Percentiles rank a stretch among this genome's conserved stretches.
Conservation (phyloP, 202 grass and related monocot genomes). For the Carex sylvatica region DNA sequence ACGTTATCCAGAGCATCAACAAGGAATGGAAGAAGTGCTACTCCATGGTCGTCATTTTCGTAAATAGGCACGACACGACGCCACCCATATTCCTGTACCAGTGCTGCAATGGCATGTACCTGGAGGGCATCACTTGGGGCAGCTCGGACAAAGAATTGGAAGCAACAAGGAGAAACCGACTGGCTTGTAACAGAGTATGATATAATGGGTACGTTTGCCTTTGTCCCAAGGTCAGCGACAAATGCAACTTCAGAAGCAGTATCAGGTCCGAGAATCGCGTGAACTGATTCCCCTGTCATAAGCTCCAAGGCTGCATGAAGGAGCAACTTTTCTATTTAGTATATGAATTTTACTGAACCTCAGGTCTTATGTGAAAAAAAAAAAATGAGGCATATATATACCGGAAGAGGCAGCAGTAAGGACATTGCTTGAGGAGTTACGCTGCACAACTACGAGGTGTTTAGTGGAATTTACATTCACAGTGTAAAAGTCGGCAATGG, state of each 20-base stretch:
- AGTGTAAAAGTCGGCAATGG: constrained; percentile 28
- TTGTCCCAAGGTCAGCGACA: constrained; percentile 35
- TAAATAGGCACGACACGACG: constrained; percentile 36
- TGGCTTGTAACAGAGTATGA: constrained; percentile 47
- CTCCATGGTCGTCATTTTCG: constrained; percentile 38
- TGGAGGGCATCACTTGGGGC: constrained; percentile 35
- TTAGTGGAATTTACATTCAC: neutral
- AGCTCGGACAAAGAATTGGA: constrained; percentile 49
- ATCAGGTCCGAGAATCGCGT: constrained; percentile 44
- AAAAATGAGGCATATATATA: neutral
- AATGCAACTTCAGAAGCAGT: constrained; percentile 42
- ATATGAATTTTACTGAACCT: neutral
- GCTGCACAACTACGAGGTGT: neutral
- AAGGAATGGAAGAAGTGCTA: constrained; percentile 38
- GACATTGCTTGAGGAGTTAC: constrained; percentile 8
- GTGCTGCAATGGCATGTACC: constrained; percentile 38
- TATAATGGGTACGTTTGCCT: constrained; percentile 38
- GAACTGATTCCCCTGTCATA: constrained; percentile 33
- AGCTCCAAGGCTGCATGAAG: constrained; percentile 37
- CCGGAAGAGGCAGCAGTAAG: constrained; percentile 23
- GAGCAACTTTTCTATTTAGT: neutral
- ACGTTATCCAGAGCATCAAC: constrained; percentile 34
- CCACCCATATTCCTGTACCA: constrained; percentile 47
- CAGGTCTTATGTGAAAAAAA: neutral
- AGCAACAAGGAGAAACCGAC: constrained; percentile 6